Evolutionary conservation across 805 yeast genomes (phyloP).

Genomic region (Lipomyces mesembrius): DNA sequence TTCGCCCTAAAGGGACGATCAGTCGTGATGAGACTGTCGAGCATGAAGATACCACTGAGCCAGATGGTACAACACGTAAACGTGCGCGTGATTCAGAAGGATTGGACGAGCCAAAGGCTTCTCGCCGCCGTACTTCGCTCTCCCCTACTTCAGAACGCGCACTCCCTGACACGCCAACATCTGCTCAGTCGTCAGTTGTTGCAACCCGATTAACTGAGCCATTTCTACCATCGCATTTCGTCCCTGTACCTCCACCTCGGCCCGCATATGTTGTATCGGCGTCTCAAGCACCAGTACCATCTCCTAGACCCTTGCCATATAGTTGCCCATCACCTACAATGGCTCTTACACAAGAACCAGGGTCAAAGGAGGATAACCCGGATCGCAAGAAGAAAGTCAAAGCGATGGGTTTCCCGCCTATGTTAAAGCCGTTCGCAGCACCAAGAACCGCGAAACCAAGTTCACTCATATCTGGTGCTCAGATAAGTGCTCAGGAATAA

Average conservation of each 20-base stretch:
- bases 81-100: not conserved
- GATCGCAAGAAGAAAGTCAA: slow-evolving; percentile 36
- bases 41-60: not conserved
- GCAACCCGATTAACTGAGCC: slow-evolving; percentile 15
- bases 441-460: not conserved
- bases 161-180: not conserved
- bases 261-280: slow-evolving; percentile 21
- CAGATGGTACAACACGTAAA: not conserved
- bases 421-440: slow-evolving; percentile 23
- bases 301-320: not conserved
- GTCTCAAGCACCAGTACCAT: slow-evolving; percentile 5
- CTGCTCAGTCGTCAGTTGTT: not conserved
- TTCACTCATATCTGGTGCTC: not conserved
- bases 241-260: slow-evolving; percentile 28
- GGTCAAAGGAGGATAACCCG: not conserved
- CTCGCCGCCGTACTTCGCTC: not conserved
- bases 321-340: slow-evolving; percentile 4
- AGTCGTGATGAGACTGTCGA: slow-evolving; percentile 5
- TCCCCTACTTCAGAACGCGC: not conserved
- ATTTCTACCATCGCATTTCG: slow-evolving; percentile 21
- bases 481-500: not conserved
- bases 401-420: slow-evolving; percentile 43
- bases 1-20: slow-evolving; percentile 11
- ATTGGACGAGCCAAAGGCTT: not conserved
- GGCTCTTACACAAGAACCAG: not conserved